phyloP scores from a whole-genome alignment of 2,329 filamentous ascomycete species.

The Diaporthe batatas region DNA sequence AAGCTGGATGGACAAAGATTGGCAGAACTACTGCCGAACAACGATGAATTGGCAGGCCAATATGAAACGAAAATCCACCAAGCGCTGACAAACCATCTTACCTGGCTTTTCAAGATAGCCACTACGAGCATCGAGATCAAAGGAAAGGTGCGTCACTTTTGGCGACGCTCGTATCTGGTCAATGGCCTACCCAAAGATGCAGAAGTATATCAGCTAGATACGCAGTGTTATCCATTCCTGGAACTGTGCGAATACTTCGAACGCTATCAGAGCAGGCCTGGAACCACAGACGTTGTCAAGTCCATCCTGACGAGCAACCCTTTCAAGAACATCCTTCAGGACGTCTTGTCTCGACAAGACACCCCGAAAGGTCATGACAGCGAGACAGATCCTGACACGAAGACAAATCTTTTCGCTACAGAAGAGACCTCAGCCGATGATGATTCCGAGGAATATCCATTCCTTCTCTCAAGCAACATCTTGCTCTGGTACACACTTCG shows the following conservation, averaged over 20 bases:
- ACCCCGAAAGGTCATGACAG: too few species aligned
- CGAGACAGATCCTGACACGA: too few species aligned
- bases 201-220: conserved; percentile 44
- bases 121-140: conserved; percentile 7
- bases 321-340: conserved; percentile 36
- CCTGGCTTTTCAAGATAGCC: conserved; percentile 44
- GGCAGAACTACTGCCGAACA: conserved; percentile 8
- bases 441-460: conserved; percentile 41
- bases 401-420: conserved; percentile 39
- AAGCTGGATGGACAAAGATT: conserved; percentile 12
- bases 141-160: conserved; percentile 31
- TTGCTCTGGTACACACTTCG: conserved; percentile 43
- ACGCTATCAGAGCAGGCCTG: conserved; percentile 23
- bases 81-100: conserved; percentile 38
- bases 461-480: conserved; percentile 44
- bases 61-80: conserved; percentile 7
- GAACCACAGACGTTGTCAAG: conserved; percentile 5
- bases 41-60: background rate
- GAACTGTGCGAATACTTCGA: conserved; percentile 44
- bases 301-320: conserved; percentile 32
- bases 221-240: conserved; percentile 45
- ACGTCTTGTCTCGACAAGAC: conserved; percentile 37
- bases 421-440: conserved; percentile 45
- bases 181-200: conserved; percentile 44
- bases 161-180: conserved; percentile 45